These are phyloP conservation scores for Globisporangium barbulae DNA, from an alignment of 352 stramenopile genomes.

Conservation along the genomic window DNA sequence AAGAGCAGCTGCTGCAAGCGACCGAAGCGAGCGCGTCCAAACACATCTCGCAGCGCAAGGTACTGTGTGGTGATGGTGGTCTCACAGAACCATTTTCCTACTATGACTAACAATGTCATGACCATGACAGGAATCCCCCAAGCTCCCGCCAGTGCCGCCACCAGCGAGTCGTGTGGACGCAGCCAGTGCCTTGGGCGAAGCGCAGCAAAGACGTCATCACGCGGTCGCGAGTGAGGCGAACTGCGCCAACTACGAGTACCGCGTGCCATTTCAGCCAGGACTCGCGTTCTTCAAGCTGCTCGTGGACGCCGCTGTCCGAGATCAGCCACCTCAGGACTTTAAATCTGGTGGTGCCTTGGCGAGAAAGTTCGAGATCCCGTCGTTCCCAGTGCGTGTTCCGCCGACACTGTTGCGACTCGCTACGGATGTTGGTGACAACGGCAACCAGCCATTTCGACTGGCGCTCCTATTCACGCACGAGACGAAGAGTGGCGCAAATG, in stretches of 20 bases:
- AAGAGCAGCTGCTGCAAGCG: conserved; percentile 28
- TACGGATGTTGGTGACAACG: not conserved
- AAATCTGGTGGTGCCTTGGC: too few relatives aligned
- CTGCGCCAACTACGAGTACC: conserved; percentile 34
- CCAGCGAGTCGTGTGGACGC: not conserved
- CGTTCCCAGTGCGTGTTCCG: conserved; percentile 26
- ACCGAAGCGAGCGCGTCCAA: conserved; percentile 53
- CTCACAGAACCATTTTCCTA: not conserved
- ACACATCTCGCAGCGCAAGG: conserved; percentile 26
- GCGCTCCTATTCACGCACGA: conserved; percentile 13
- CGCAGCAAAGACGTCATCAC: conserved; percentile 30
- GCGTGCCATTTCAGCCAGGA: conserved; percentile 31
- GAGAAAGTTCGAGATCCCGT: conserved; percentile 13
- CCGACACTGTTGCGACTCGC: conserved; percentile 19
- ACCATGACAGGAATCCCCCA: not conserved
- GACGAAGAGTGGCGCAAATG: not conserved
- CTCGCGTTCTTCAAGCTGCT: conserved; percentile 50
- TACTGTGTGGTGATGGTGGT: not conserved
- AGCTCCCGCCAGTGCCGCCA: conserved; percentile 4
- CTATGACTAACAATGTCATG: not conserved
- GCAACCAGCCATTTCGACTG: not conserved
- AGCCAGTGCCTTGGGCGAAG: conserved; percentile 5
- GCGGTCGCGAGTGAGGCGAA: conserved; percentile 38
- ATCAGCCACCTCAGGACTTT: not conserved
- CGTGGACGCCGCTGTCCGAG: not conserved